Evolutionary conservation across 331 rosid species (phyloP).

Genomic region (Pyrus hybrid): DNA sequence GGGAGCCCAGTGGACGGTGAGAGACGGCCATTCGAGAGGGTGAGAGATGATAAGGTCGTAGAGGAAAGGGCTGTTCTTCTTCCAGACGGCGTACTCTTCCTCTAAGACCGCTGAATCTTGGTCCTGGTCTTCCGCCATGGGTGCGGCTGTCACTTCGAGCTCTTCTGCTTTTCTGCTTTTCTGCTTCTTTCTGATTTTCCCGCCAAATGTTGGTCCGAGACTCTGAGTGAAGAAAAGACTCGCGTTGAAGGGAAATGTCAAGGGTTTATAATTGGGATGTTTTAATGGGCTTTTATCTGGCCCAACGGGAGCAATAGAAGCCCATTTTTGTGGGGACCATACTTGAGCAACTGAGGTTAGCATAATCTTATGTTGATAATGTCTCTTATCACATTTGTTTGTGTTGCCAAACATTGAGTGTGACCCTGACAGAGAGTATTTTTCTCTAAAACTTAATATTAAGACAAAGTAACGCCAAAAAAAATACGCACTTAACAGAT

Average conservation of each 20-base stretch:
- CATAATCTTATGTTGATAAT: no score
- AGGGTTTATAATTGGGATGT: neutral
- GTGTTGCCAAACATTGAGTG: no score
- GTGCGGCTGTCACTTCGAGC: neutral
- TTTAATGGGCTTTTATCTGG: no score
- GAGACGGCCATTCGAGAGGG: conserved; percentile 92
- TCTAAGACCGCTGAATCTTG: conserved; percentile 28
- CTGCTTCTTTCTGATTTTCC: conserved; percentile 1
- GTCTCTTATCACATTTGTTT: no score
- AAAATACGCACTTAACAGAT: no score
- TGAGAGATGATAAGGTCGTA: conserved; percentile 75
- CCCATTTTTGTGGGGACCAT: neutral
- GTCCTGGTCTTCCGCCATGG: conserved; percentile 58
- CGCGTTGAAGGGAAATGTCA: no score
- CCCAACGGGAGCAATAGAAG: neutral
- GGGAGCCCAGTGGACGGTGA: conserved; percentile 79
- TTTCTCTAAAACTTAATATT: no score
- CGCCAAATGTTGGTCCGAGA: conserved; percentile 11
- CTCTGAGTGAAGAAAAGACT: neutral
- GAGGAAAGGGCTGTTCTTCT: conserved; percentile 66
- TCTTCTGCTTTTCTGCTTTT: neutral
- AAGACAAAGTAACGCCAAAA: no score
- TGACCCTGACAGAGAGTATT: no score
- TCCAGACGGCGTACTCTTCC: conserved; percentile 80
- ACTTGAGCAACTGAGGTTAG: no score